phyloP scores from a whole-genome alignment of 2,329 filamentous ascomycete species.

The Neonectria coccinea region DNA sequence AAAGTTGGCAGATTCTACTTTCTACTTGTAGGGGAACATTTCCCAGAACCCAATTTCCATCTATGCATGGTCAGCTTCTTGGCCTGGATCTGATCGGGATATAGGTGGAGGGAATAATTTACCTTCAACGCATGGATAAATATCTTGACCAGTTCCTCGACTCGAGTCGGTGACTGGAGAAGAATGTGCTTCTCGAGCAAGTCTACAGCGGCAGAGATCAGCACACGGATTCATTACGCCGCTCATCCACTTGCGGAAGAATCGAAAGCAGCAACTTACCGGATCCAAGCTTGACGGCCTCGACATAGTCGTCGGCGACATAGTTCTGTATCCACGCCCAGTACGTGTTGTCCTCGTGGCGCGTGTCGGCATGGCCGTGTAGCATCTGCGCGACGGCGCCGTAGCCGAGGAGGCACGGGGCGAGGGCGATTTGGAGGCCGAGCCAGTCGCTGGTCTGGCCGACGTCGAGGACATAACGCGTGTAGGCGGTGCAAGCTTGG shows the following conservation, averaged over 20 bases:
- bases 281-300: constrained; percentile 76
- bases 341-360: constrained; percentile 76
- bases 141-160: constrained; percentile 86
- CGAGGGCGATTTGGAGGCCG: constrained; percentile 84
- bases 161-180: constrained; percentile 77
- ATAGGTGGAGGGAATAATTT: constrained; percentile 41
- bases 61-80: constrained; percentile 42
- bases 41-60: constrained; percentile 69
- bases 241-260: not conserved
- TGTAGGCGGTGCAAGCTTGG: constrained; percentile 87
- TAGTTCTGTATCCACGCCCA: constrained; percentile 95
- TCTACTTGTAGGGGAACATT: constrained; percentile 58
- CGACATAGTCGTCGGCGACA: constrained; percentile 80
- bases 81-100: not conserved
- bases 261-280: constrained; percentile 61
- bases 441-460: constrained; percentile 91
- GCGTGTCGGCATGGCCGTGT: constrained; percentile 70
- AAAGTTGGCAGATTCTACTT: constrained; percentile 28
- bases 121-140: constrained; percentile 91
- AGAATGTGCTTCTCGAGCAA: constrained; percentile 80
- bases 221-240: not conserved
- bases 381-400: constrained; percentile 81
- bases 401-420: constrained; percentile 92
- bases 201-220: constrained; percentile 57
- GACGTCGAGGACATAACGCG: constrained; percentile 87